A percentile compares a stretch with the other conserved stretches of the same genome.
These are phyloP conservation scores for Aspergillus cavernicola DNA, from an alignment of 495 filamentous ascomycete genomes.

Conservation along the genomic window DNA sequence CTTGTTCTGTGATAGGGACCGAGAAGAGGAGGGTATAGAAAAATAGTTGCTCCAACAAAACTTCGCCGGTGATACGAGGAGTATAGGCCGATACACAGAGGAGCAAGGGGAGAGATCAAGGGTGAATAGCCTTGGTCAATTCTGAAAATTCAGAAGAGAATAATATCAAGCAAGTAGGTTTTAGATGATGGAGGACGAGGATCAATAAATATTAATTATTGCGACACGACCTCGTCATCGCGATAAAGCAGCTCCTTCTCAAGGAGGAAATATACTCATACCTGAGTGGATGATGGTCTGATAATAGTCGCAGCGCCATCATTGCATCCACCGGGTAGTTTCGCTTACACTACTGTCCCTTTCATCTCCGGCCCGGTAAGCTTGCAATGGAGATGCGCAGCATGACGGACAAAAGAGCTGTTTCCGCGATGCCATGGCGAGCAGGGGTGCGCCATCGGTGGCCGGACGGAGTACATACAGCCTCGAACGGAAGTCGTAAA, in stretches of 20 bases:
- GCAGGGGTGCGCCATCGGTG: constrained; percentile 21
- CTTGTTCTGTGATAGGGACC: background rate
- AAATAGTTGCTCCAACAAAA: background rate
- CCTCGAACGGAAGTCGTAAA: constrained; percentile 14
- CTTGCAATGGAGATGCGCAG: constrained; percentile 19
- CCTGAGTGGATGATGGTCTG: constrained; percentile 20
- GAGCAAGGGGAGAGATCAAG: background rate
- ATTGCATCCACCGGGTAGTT: constrained; percentile 21
- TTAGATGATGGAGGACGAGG: constrained; percentile 7
- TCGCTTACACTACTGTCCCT: constrained; percentile 26
- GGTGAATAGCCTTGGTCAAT: constrained; percentile 1
- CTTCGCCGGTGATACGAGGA: constrained; percentile 6
- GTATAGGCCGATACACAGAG: constrained; percentile 3
- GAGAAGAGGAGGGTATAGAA: background rate
- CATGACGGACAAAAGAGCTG: constrained; percentile 17
- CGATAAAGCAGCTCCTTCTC: constrained; percentile 15
- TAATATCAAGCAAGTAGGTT: constrained; percentile 1
- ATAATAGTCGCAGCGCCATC: constrained; percentile 20
- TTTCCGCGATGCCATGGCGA: constrained; percentile 18
- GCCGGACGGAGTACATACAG: constrained; percentile 20
- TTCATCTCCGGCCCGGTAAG: constrained; percentile 24
- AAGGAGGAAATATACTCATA: constrained; percentile 11
- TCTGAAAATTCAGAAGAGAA: constrained; percentile 5
- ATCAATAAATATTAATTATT: constrained; percentile 17
- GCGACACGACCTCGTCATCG: constrained; percentile 4